Conservation (phyloP, 495 filamentous ascomycete species). For the Tuber umbilicatum region DNA sequence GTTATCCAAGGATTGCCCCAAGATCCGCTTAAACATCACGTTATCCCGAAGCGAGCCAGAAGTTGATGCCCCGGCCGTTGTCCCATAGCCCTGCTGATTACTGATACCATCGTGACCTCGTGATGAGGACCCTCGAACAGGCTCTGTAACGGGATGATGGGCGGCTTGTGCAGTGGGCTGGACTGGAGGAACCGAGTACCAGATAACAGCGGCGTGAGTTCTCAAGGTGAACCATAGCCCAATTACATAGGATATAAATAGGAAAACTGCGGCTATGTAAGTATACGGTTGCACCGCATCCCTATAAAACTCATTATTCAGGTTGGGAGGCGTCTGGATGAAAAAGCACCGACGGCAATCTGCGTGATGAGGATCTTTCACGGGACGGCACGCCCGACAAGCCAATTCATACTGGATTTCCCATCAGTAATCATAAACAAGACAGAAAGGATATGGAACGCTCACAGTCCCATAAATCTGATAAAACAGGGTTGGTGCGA, state of each 20-base stretch:
- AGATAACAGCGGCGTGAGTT: slow-evolving; percentile 94
- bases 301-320: slow-evolving; percentile 72
- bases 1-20: slow-evolving; percentile 79
- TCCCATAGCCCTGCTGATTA: slow-evolving; percentile 18
- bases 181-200: slow-evolving; percentile 52
- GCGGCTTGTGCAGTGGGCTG: slow-evolving; percentile 36
- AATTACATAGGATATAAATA: slow-evolving; percentile 91
- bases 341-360: slow-evolving; percentile 95
- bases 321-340: slow-evolving; percentile 74
- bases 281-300: slow-evolving; percentile 90
- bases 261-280: slow-evolving; percentile 71
- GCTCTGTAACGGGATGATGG: slow-evolving; percentile 12
- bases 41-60: slow-evolving; percentile 61
- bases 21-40: slow-evolving; percentile 83
- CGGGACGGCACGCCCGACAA: slow-evolving; percentile 66
- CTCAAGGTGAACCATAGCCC: slow-evolving; percentile 93
- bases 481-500: slow-evolving; percentile 96
- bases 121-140: slow-evolving; percentile 26
- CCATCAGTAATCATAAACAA: slow-evolving; percentile 40
- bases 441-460: slow-evolving; percentile 17
- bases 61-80: slow-evolving; percentile 41
- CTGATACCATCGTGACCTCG: slow-evolving; percentile 29
- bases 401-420: slow-evolving; percentile 73
- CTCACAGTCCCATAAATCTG: slow-evolving; percentile 93
- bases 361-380: slow-evolving; percentile 46